phyloP scores from a whole-genome alignment of 371 early-diverging fungal species.

The Batrachochytrium dendrobatidis region DNA sequence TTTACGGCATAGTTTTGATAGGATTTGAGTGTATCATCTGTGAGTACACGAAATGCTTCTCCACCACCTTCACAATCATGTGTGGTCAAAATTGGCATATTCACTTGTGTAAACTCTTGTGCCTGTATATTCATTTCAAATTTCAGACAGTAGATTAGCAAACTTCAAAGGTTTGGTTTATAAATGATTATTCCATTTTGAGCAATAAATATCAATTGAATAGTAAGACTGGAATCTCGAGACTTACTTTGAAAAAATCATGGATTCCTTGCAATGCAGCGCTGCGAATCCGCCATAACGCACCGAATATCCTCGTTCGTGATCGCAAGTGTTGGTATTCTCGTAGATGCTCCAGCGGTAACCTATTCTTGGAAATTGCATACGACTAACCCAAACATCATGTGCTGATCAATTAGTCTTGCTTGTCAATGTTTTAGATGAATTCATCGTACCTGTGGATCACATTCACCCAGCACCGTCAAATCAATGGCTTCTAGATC shows the following conservation, averaged over 20 bases:
- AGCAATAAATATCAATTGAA: neutral
- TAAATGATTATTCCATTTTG: neutral
- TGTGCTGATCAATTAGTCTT: no score
- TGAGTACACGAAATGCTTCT: slow-evolving; percentile 60
- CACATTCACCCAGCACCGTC: slow-evolving; percentile 57
- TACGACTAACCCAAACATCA: slow-evolving; percentile 53
- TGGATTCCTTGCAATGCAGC: slow-evolving; percentile 60
- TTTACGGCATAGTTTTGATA: neutral
- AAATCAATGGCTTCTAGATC: slow-evolving; percentile 62
- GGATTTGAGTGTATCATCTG: slow-evolving; percentile 10
- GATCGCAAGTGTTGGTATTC: slow-evolving; percentile 72
- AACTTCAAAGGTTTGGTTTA: neutral
- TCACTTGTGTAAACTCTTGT: slow-evolving; percentile 68
- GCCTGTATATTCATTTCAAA: slow-evolving; percentile 21
- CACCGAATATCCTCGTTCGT: slow-evolving; percentile 66
- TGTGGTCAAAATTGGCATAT: slow-evolving; percentile 79
- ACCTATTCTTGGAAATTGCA: slow-evolving; percentile 82
- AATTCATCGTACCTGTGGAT: slow-evolving; percentile 44
- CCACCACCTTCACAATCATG: slow-evolving; percentile 94
- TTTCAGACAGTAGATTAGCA: neutral
- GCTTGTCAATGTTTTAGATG: neutral
- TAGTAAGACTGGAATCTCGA: neutral
- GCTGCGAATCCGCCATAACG: slow-evolving; percentile 64
- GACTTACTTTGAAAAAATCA: slow-evolving; percentile 58
- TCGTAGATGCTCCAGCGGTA: slow-evolving; percentile 71